A percentile compares a stretch with the other conserved stretches of the same genome.
Conservation (phyloP, 2,329 filamentous ascomycete genomes). For the Coniochaeta sp. region DNA sequence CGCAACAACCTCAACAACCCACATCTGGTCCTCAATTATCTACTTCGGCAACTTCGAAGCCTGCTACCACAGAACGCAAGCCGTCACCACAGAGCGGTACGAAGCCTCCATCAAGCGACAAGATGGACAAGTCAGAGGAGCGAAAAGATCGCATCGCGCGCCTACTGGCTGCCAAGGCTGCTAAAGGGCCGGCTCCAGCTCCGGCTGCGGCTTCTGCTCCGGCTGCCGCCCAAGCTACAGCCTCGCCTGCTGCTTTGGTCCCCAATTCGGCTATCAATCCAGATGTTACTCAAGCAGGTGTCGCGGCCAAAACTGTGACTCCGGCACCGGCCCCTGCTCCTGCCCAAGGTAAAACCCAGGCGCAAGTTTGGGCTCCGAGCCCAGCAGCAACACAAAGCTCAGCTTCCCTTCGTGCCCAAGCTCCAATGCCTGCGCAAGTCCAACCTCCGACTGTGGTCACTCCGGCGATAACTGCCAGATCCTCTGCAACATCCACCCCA, state of each 20-base stretch:
- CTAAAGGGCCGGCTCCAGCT: conserved; percentile 30
- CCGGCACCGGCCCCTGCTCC: not conserved
- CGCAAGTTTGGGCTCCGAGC: no score
- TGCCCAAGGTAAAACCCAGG: not conserved
- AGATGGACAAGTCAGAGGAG: conserved; percentile 43
- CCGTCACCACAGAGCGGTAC: not conserved
- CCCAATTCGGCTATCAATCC: not conserved
- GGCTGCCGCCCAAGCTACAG: conserved; percentile 2
- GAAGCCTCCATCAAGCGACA: conserved; percentile 6
- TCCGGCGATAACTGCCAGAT: not conserved
- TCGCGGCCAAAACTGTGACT: not conserved
- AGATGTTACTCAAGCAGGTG: not conserved
- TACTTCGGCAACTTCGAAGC: not conserved
- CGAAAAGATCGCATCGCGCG: conserved; percentile 72
- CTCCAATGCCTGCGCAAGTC: conserved; percentile 3
- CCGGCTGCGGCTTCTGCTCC: not conserved
- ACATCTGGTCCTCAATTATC: not conserved
- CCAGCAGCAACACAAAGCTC: not conserved
- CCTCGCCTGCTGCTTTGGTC: conserved; percentile 6
- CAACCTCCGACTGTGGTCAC: conserved; percentile 6
- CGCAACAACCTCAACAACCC: not conserved
- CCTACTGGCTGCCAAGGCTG: conserved; percentile 64
- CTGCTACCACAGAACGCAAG: not conserved
- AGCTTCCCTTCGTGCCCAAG: no score
- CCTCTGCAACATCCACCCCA: conserved; percentile 2